Evolutionary conservation across 2,329 filamentous ascomycete genomes (phyloP).

Genomic region (Colletotrichum somersetense): DNA sequence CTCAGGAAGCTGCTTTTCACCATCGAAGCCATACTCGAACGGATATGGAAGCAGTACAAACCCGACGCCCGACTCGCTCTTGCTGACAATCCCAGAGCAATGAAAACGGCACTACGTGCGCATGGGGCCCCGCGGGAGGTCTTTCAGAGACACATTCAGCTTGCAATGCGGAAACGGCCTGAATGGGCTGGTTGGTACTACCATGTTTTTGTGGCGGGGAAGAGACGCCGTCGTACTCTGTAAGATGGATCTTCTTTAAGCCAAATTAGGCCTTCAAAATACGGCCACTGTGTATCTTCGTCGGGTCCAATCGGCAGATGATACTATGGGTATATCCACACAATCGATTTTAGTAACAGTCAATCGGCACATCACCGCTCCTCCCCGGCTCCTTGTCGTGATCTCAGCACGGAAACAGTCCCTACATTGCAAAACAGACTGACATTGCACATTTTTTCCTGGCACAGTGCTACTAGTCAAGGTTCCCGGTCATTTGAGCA

Average conservation of each 20-base stretch:
- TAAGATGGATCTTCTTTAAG: background rate
- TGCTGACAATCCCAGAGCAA: background rate
- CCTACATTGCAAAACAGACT: too few relatives aligned
- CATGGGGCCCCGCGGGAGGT: background rate
- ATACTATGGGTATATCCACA: background rate
- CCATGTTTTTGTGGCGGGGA: background rate
- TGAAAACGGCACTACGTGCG: background rate
- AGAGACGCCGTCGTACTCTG: background rate
- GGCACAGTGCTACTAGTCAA: too few relatives aligned
- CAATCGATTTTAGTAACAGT: background rate
- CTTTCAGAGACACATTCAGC: background rate
- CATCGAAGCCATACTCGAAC: background rate
- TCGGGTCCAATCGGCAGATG: background rate
- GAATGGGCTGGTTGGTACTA: background rate
- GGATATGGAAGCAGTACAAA: background rate
- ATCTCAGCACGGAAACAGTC: too few relatives aligned
- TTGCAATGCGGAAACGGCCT: background rate
- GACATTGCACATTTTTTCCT: too few relatives aligned
- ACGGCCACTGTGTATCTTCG: background rate
- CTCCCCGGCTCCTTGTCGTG: too few relatives aligned
- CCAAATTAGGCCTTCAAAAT: background rate
- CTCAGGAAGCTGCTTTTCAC: background rate
- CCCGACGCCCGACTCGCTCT: too few relatives aligned
- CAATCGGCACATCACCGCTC: too few relatives aligned
- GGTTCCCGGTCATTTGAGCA: background rate